phyloP scores from a whole-genome alignment of 1,139 yeast species.

The Lodderomyces orthopsilosis region DNA sequence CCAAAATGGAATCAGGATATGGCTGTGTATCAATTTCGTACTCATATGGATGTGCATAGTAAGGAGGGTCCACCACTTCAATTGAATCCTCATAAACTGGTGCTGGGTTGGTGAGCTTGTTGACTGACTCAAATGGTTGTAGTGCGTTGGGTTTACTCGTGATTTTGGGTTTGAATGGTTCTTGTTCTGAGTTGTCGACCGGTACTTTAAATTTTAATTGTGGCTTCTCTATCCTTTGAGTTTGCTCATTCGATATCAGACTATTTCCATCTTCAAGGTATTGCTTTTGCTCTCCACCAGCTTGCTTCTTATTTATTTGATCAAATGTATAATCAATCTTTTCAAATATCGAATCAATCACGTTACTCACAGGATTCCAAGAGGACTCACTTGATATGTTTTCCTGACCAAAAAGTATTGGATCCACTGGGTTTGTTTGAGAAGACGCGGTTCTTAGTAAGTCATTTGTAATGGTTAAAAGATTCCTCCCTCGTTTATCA shows the following conservation, averaged over 20 bases:
- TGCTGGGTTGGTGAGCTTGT: constrained; percentile 28
- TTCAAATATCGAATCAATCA: constrained; percentile 72
- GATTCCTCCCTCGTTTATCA: constrained; percentile 38
- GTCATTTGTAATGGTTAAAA: constrained; percentile 54
- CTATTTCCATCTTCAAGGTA: constrained; percentile 15
- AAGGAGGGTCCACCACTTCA: constrained; percentile 48
- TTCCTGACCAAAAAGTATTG: constrained; percentile 39
- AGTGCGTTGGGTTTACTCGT: constrained; percentile 69
- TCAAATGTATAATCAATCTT: constrained; percentile 66
- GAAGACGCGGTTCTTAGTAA: constrained; percentile 32
- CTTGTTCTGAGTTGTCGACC: constrained; percentile 64
- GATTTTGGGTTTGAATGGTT: constrained; percentile 77
- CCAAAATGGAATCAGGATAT: constrained; percentile 61
- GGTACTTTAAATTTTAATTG: constrained; percentile 58
- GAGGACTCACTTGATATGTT: constrained; percentile 27
- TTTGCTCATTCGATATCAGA: constrained; percentile 17
- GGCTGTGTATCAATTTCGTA: constrained; percentile 69
- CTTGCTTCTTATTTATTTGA: constrained; percentile 12
- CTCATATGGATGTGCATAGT: constrained; percentile 79
- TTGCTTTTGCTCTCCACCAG: constrained; percentile 8
- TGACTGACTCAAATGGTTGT: constrained; percentile 47
- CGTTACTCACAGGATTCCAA: constrained; percentile 64
- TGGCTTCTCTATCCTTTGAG: constrained; percentile 60
- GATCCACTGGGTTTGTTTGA: constrained; percentile 24
- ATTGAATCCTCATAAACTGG: constrained; percentile 31